Conservation (phyloP, 2,329 filamentous ascomycete genomes). For the Colletotrichum eremochloae region DNA sequence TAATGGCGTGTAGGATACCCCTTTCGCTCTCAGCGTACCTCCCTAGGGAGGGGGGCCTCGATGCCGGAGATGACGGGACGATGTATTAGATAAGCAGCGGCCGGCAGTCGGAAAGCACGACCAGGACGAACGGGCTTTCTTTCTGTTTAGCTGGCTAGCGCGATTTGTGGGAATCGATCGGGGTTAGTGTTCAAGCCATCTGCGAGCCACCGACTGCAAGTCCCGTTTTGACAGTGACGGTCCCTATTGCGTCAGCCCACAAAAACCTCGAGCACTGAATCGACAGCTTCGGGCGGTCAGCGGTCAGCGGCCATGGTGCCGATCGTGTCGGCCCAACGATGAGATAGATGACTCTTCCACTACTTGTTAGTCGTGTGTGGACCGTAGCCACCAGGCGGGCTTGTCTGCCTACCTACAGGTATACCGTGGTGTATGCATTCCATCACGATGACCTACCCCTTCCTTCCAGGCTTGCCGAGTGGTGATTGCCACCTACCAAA, state of each 20-base stretch:
- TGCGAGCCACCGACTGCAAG: conserved; percentile 37
- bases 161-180: background rate
- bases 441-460: conserved; percentile 9
- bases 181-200: conserved; percentile 10
- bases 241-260: conserved; percentile 25
- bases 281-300: background rate
- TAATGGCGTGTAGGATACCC: conserved; percentile 6
- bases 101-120: conserved; percentile 6
- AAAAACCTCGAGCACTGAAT: background rate
- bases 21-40: background rate
- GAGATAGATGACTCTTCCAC: conserved; percentile 7
- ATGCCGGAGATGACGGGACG: conserved; percentile 22
- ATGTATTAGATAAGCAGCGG: conserved; percentile 22
- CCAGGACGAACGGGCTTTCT: background rate
- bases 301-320: conserved; percentile 8
- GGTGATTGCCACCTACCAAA: background rate
- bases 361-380: background rate
- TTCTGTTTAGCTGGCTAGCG: background rate
- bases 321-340: conserved; percentile 19
- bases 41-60: background rate
- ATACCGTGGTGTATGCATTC: background rate
- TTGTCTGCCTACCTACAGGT: too few species aligned
- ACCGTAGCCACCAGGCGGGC: background rate
- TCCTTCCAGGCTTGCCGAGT: background rate
- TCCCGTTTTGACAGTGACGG: conserved; percentile 35